These are phyloP conservation scores for Candida sonorensis DNA, from an alignment of 805 yeast genomes.

Conservation along the genomic window DNA sequence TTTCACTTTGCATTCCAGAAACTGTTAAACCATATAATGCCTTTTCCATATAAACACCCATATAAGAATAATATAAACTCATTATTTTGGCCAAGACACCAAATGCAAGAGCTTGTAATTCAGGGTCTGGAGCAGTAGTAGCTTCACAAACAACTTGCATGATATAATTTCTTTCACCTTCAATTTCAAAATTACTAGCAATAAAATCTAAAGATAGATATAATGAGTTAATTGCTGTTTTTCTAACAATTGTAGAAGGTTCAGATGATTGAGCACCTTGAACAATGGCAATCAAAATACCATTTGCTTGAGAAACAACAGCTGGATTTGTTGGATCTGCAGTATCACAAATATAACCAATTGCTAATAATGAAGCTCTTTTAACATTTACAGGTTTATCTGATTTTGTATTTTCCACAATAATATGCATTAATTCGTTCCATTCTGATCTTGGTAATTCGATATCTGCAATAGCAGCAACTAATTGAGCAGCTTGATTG, in stretches of 20 bases:
- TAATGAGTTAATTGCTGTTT: slow-evolving; percentile 88
- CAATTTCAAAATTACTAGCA: slow-evolving; percentile 79
- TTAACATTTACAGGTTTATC: slow-evolving; percentile 75
- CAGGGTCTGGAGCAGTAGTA: slow-evolving; percentile 79
- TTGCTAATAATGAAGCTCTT: slow-evolving; percentile 78
- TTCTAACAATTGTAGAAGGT: slow-evolving; percentile 65
- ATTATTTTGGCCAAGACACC: slow-evolving; percentile 92
- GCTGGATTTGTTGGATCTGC: slow-evolving; percentile 79
- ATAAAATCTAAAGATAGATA: slow-evolving; percentile 89
- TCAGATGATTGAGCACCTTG: slow-evolving; percentile 92
- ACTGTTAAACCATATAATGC: slow-evolving; percentile 89
- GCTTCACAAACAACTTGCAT: slow-evolving; percentile 99
- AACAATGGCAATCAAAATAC: slow-evolving; percentile 89
- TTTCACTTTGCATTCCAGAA: slow-evolving; percentile 77
- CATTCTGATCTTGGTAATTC: slow-evolving; percentile 86
- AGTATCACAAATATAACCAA: slow-evolving; percentile 94
- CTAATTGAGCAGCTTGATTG: slow-evolving; percentile 83
- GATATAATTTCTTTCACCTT: slow-evolving; percentile 92
- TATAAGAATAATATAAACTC: slow-evolving; percentile 79
- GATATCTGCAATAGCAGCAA: slow-evolving; percentile 94
- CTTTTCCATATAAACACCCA: slow-evolving; percentile 96
- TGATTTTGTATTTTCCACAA: slow-evolving; percentile 80
- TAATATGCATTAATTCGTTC: slow-evolving; percentile 77
- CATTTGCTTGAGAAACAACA: slow-evolving; percentile 79
- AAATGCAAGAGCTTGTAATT: slow-evolving; percentile 88